phyloP scores from a whole-genome alignment of 805 yeast genomes.

The Kodamaea fukazawae region DNA sequence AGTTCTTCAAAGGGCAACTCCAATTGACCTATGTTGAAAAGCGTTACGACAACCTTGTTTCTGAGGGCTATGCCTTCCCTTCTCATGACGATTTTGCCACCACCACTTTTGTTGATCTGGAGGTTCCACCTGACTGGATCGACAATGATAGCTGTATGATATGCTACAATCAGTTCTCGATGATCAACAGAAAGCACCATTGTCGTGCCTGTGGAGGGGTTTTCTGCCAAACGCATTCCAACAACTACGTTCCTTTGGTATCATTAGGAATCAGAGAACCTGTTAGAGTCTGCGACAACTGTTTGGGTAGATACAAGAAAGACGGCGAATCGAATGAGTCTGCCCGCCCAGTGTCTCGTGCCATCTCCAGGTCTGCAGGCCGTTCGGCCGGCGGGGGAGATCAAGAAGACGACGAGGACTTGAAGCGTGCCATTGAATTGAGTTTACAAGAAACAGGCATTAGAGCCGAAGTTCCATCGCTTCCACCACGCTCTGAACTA shows the following conservation, averaged over 20 bases:
- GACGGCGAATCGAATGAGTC: neutral
- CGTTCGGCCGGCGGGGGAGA: slow-evolving; percentile 3
- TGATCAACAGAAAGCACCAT: slow-evolving; percentile 90
- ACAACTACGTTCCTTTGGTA: slow-evolving; percentile 66
- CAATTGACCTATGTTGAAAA: slow-evolving; percentile 64
- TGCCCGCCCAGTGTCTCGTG: neutral
- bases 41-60: slow-evolving; percentile 55
- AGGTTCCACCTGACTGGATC: slow-evolving; percentile 96
- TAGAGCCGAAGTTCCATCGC: slow-evolving; percentile 13
- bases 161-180: slow-evolving; percentile 75
- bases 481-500: slow-evolving; percentile 8
- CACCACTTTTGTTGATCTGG: slow-evolving; percentile 68
- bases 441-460: slow-evolving; percentile 59
- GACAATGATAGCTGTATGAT: slow-evolving; percentile 96
- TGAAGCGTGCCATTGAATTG: slow-evolving; percentile 63
- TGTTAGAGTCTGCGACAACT: slow-evolving; percentile 91
- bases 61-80: slow-evolving; percentile 70
- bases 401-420: neutral
- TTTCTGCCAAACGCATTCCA: slow-evolving; percentile 82
- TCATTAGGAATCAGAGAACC: slow-evolving; percentile 83
- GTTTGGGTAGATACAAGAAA: slow-evolving; percentile 60
- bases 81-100: slow-evolving; percentile 27
- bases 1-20: slow-evolving; percentile 64
- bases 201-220: slow-evolving; percentile 98
- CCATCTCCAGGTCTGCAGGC: slow-evolving; percentile 8